phyloP scores from a whole-genome alignment of 345 rosid species.

The Ailanthus altissimus region DNA sequence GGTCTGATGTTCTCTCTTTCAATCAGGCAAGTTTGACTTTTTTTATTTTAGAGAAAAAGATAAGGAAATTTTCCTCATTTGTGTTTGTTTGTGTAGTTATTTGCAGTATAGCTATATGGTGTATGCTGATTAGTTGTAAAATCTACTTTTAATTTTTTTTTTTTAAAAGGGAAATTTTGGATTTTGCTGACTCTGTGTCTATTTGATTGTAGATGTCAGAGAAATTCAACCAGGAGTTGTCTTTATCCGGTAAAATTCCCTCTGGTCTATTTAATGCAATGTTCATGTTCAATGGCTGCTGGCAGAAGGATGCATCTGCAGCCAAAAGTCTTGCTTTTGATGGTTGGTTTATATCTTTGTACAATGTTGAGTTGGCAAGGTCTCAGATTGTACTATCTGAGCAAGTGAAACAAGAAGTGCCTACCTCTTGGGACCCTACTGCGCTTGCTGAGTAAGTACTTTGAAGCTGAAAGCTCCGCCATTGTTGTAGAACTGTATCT shows the following conservation, averaged over 20 bases:
- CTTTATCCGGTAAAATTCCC: constrained; percentile 85
- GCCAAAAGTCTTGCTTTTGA: constrained; percentile 73
- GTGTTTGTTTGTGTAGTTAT: not conserved
- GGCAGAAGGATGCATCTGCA: constrained; percentile 83
- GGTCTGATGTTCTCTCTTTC: constrained; percentile 82
- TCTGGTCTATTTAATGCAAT: constrained; percentile 74
- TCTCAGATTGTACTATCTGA: constrained; percentile 62
- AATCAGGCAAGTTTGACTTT: constrained; percentile 53
- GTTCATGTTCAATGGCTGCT: constrained; percentile 65
- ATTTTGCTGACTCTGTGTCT: not conserved
- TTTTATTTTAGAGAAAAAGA: not conserved
- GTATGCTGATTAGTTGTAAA: not conserved
- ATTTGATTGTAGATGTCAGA: constrained; percentile 78
- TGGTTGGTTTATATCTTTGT: constrained; percentile 92
- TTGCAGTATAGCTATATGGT: not conserved
- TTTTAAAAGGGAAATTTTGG: not conserved
- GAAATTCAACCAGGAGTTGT: constrained; percentile 76
- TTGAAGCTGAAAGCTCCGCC: constrained; percentile 9
- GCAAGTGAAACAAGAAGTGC: constrained; percentile 73
- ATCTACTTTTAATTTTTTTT: not conserved
- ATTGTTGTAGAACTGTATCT: not conserved
- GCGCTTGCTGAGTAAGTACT: constrained; percentile 84
- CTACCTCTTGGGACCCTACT: constrained; percentile 82
- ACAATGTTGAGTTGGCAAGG: constrained; percentile 76
- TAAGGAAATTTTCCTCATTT: too few relatives aligned